phyloP scores from a whole-genome alignment of 306 rosid species.

The Canavalia gladiata region DNA sequence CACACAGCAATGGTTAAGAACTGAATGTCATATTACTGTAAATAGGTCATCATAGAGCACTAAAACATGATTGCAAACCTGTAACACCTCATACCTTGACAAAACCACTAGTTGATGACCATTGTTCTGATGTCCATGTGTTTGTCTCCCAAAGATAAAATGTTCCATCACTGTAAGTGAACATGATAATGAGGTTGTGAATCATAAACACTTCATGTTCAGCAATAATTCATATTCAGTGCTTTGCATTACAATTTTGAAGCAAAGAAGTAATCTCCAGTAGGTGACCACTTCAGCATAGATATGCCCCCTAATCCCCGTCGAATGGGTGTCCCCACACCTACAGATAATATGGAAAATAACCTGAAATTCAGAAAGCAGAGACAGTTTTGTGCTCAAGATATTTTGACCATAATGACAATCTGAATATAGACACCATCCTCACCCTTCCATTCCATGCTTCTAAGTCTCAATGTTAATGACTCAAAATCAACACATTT shows the following conservation, averaged over 20 bases:
- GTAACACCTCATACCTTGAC: constrained; percentile 65
- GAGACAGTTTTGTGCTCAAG: not conserved
- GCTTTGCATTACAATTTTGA: constrained; percentile 74
- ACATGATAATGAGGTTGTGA: constrained; percentile 38
- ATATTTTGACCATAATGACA: constrained; percentile 2
- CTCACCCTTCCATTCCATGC: not conserved
- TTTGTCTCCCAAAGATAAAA: constrained; percentile 99
- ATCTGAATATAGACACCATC: constrained; percentile 5
- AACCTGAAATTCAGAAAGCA: constrained; percentile 32
- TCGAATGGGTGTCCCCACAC: constrained; percentile 88
- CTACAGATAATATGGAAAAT: constrained; percentile 55
- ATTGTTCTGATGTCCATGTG: constrained; percentile 93
- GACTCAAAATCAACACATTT: constrained; percentile 28
- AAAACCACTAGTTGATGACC: constrained; percentile 93
- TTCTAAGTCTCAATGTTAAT: constrained; percentile 5
- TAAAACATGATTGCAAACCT: constrained; percentile 38
- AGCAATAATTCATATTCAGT: constrained; percentile 32
- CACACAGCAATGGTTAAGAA: not conserved
- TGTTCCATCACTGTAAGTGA: constrained; percentile 80
- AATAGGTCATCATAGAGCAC: constrained; percentile 19
- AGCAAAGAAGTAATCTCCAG: constrained; percentile 95
- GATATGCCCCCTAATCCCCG: constrained; percentile 95
- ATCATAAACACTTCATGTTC: constrained; percentile 30
- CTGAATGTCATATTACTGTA: constrained; percentile 9
- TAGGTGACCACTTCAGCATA: constrained; percentile 94